Conservation (phyloP, 2,329 filamentous ascomycete species). For the Cladosporium sp. region DNA sequence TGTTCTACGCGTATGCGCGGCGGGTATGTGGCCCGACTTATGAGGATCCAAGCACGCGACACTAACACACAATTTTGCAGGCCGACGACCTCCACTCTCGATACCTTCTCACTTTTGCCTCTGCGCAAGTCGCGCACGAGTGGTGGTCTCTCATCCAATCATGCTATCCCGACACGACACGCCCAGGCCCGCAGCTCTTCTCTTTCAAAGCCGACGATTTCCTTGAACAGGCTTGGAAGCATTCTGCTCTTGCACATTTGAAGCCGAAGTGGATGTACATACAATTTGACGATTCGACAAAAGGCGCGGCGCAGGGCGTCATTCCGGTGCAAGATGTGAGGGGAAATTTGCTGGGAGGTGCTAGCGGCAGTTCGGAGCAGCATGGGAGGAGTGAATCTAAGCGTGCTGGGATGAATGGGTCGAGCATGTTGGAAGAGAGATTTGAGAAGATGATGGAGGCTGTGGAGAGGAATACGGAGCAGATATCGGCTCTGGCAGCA, state of each 20-base stretch:
- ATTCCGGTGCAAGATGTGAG: constrained; percentile 27
- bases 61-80: constrained; percentile 7
- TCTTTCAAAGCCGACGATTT: constrained; percentile 28
- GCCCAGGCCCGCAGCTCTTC: constrained; percentile 31
- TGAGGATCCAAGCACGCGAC: background rate
- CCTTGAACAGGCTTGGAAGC: constrained; percentile 26
- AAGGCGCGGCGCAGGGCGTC: constrained; percentile 25
- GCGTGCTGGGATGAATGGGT: constrained; percentile 15
- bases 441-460: constrained; percentile 25
- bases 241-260: constrained; percentile 26
- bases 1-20: constrained; percentile 29
- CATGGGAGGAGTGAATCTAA: constrained; percentile 15
- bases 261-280: constrained; percentile 32
- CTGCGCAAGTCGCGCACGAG: constrained; percentile 27
- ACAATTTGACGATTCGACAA: constrained; percentile 12
- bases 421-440: constrained; percentile 19
- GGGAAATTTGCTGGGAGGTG: constrained; percentile 23
- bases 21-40: constrained; percentile 14
- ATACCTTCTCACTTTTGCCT: constrained; percentile 31
- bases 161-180: constrained; percentile 25
- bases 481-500: constrained; percentile 18
- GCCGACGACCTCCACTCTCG: constrained; percentile 25
- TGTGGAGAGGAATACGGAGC: constrained; percentile 24
- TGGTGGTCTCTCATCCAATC: constrained; percentile 30
- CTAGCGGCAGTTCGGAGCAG: constrained; percentile 16